Percentiles rank a stretch among this genome's conserved stretches.
Evolutionary conservation across 495 filamentous ascomycete genomes (phyloP).

Genomic region (Hypoxylon crocopeplum): DNA sequence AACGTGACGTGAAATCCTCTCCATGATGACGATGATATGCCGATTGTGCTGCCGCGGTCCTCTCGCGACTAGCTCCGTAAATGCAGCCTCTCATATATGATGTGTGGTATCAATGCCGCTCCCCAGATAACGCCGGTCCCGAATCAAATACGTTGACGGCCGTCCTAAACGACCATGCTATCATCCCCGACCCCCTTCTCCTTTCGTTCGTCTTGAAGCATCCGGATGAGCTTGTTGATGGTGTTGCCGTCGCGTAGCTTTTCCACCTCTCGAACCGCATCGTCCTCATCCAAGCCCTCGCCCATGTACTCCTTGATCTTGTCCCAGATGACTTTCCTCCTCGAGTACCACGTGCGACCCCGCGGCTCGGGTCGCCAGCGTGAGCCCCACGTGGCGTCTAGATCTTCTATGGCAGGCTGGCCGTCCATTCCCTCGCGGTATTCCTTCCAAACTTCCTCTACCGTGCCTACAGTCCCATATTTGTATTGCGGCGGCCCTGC

Average conservation of each 20-base stretch:
- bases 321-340: slow-evolving; percentile 47
- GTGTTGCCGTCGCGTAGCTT: slow-evolving; percentile 41
- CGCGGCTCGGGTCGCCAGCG: slow-evolving; percentile 45
- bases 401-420: slow-evolving; percentile 42
- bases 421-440: slow-evolving; percentile 45
- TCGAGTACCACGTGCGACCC: slow-evolving; percentile 46
- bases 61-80: slow-evolving; percentile 28
- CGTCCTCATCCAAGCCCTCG: slow-evolving; percentile 43
- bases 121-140: slow-evolving; percentile 32
- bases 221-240: slow-evolving; percentile 45
- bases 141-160: slow-evolving; percentile 16
- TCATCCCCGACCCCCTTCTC: slow-evolving; percentile 40
- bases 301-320: slow-evolving; percentile 43
- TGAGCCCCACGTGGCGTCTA: slow-evolving; percentile 43
- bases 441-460: slow-evolving; percentile 46
- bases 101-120: slow-evolving; percentile 40
- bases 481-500: slow-evolving; percentile 41
- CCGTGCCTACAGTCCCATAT: slow-evolving; percentile 41
- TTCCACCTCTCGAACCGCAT: slow-evolving; percentile 42
- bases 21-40: slow-evolving; percentile 19
- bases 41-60: slow-evolving; percentile 20
- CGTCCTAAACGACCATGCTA: slow-evolving; percentile 21
- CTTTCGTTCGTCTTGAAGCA: slow-evolving; percentile 45
- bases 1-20: slow-evolving; percentile 2
- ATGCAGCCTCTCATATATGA: slow-evolving; percentile 37